Conservation (phyloP, 1,284 basidiomycete species). For the Ceratobasidium theobromae region DNA sequence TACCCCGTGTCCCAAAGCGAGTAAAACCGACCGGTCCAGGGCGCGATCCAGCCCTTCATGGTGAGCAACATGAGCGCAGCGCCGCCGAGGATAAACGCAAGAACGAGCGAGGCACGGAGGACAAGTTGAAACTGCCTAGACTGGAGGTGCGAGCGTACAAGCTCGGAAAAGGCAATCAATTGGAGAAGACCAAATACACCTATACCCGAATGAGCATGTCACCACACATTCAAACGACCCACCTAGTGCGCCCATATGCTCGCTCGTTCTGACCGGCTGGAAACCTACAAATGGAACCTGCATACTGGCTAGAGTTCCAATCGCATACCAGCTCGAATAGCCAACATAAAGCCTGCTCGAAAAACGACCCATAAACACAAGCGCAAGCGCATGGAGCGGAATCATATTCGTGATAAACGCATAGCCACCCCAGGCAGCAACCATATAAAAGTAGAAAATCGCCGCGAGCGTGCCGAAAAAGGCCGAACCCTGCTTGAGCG, state of each 20-base stretch:
- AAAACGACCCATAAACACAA: slow-evolving; percentile 97
- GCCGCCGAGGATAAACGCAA: slow-evolving; percentile 72
- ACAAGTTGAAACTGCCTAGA: slow-evolving; percentile 92
- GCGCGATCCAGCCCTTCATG: slow-evolving; percentile 94
- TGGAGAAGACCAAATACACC: slow-evolving; percentile 96
- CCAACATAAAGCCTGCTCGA: slow-evolving; percentile 90
- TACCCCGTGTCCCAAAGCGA: slow-evolving; percentile 99
- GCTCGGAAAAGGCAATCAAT: slow-evolving; percentile 91
- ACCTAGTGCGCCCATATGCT: slow-evolving; percentile 99
- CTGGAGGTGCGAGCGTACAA: slow-evolving; percentile 86
- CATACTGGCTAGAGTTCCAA: slow-evolving; percentile 97
- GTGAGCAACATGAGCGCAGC: slow-evolving; percentile 77
- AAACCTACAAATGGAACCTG: slow-evolving; percentile 99
- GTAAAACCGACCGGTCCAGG: slow-evolving; percentile 99
- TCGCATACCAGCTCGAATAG: slow-evolving; percentile 97
- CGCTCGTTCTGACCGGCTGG: slow-evolving; percentile 95
- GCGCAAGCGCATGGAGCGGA: slow-evolving; percentile 88
- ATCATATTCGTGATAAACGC: slow-evolving; percentile 99
- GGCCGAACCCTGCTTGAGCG: slow-evolving; percentile 90
- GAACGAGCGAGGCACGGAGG: slow-evolving; percentile 68
- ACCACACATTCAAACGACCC: slow-evolving; percentile 38
- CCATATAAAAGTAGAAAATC: slow-evolving; percentile 99
- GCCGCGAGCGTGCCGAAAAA: slow-evolving; percentile 89
- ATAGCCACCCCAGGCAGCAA: slow-evolving; percentile 99
- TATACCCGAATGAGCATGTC: slow-evolving; percentile 40